Conservation (phyloP, 257 asterid species). For the Solanum lycopersicoides region DNA sequence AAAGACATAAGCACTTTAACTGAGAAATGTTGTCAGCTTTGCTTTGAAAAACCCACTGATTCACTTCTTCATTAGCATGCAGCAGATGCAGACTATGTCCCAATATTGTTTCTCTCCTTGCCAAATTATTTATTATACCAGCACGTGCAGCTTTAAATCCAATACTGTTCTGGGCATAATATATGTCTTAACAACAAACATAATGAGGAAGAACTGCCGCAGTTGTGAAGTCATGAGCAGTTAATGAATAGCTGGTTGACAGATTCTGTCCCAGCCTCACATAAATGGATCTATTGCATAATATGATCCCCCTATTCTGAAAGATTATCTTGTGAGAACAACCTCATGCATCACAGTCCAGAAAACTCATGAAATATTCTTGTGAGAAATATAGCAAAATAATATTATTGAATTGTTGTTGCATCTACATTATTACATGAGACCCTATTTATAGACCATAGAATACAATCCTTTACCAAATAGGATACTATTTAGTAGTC, state of each 20-base stretch:
- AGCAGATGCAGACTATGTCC: neutral
- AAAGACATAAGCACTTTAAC: neutral
- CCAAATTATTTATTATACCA: neutral
- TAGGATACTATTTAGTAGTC: too few species aligned
- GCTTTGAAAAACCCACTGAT: neutral
- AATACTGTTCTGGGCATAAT: neutral
- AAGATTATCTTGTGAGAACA: neutral
- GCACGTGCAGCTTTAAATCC: neutral
- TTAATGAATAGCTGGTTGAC: neutral
- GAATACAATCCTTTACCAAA: too few species aligned
- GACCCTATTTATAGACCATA: too few species aligned
- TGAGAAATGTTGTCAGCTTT: neutral
- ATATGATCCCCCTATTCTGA: neutral
- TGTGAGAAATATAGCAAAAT: too few species aligned
- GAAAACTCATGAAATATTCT: neutral
- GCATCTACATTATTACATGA: too few species aligned
- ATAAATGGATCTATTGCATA: neutral
- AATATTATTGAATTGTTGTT: too few species aligned
- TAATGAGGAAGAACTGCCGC: neutral
- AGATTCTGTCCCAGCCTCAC: neutral
- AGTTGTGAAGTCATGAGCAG: neutral
- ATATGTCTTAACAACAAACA: neutral
- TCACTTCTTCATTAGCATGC: neutral
- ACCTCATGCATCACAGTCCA: neutral
- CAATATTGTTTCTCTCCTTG: neutral